Evolutionary conservation across 345 rosid species (phyloP), one percentile per base, ranked within the genome.

Genomic region (Pistacia vera): DNA sequence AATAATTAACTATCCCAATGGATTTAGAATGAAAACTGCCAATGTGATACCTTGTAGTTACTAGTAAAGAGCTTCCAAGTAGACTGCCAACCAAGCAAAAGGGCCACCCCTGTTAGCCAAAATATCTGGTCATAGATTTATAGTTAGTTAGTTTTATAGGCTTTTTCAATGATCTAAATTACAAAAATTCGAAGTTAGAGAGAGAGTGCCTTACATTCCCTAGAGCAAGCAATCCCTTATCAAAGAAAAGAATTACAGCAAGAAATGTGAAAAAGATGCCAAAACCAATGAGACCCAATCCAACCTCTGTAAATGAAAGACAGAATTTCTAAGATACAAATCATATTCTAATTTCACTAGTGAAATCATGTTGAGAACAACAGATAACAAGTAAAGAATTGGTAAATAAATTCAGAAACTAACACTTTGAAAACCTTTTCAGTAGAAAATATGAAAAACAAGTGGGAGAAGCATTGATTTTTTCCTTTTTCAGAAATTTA

Each of bases 1-100:
- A 28, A 28, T 28, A 28, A 28, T 28, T 28, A 28, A 64, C 11
- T 11, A 63, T 62, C 17, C 11, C 25, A 7, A 28, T 52, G 46
- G 44, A 75, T 56, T 25, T 12, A 18, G 71, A 38, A 77, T 22
- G 55, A 69, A 1, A 64, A 66, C 68, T 63, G 74, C 22, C 54
- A 57, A 36, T 30, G 28, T 4, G 2, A 36, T 84, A 94, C 98
- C 95, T 87, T 91, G 80, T 89, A 91, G 81, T 92, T 76, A 84
- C 62, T 92, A 36, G 92, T 86, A 78, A 94, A 94, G n/a, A 94
- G 80, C 64, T 85, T 85, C 93, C 83, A 88, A 68, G 93, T 90
- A 60, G 95, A 80, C 67, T 83, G 78, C 95, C 90, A 92, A 80
- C 98, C 98, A 41, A 95, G 90, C 84, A 92, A 85, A 84, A 92